A percentile compares a stretch with the other conserved stretches of the same genome.
phyloP scores from a whole-genome alignment of 495 filamentous ascomycete species.

The Schizothecium vesticola region DNA sequence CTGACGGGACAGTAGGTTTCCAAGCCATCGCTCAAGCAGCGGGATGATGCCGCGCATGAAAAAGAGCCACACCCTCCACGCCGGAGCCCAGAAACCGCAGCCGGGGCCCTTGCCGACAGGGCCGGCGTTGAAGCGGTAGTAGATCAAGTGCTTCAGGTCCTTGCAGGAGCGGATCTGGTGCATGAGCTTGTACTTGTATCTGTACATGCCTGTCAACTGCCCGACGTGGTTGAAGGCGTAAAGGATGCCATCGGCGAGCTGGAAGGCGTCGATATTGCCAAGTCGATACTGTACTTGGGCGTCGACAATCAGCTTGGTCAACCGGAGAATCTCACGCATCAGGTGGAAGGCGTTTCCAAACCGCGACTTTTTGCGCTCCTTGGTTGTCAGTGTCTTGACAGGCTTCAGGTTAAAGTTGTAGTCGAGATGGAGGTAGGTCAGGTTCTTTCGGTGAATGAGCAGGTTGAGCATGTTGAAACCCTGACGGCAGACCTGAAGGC shows the following conservation, averaged over 20 bases:
- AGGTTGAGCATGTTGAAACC: constrained; percentile 99
- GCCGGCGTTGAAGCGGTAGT: constrained; percentile 98
- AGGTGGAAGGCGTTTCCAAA: constrained; percentile 99
- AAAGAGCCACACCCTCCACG: constrained; percentile 99
- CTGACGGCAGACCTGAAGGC: constrained; percentile 95
- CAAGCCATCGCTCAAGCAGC: constrained; percentile 93
- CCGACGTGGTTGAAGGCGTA: constrained; percentile 99
- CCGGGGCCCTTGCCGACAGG: constrained; percentile 97
- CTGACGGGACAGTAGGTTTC: constrained; percentile 92
- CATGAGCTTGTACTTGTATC: constrained; percentile 99
- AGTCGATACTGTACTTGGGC: constrained; percentile 97
- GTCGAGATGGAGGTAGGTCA: constrained; percentile 97
- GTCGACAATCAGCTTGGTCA: constrained; percentile 98
- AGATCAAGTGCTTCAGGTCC: constrained; percentile 98
- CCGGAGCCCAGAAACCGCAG: constrained; percentile 98
- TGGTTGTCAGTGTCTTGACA: constrained; percentile 97
- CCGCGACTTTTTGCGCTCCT: constrained; percentile 98
- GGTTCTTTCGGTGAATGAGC: constrained; percentile 95
- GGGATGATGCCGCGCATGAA: constrained; percentile 99
- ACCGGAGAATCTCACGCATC: constrained; percentile 96
- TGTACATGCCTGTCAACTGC: constrained; percentile 98
- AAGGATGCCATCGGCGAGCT: constrained; percentile 95
- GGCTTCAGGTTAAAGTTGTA: constrained; percentile 99
- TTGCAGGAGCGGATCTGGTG: constrained; percentile 99
- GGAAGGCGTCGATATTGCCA: constrained; percentile 98